Evolutionary conservation across 1,139 yeast genomes (phyloP).

Genomic region (Saccharomyces hybrid): DNA sequence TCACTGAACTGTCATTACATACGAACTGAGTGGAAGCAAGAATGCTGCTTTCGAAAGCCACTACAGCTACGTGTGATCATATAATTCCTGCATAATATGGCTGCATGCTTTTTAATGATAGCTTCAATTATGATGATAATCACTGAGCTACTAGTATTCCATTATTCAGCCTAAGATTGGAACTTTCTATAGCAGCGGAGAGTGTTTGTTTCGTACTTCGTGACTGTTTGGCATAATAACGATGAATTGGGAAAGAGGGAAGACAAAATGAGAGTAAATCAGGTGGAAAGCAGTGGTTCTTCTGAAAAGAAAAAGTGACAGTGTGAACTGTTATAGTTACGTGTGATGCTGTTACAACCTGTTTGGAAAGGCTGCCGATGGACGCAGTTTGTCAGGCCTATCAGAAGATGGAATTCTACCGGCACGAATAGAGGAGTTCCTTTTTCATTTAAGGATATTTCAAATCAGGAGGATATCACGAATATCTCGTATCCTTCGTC

Average conservation of each 20-base stretch:
- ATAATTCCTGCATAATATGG: not conserved
- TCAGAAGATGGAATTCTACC: not conserved
- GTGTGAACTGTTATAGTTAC: not conserved
- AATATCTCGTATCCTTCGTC: slow-evolving; percentile 2
- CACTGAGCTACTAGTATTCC: not conserved
- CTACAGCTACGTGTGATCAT: not conserved
- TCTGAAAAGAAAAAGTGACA: not conserved
- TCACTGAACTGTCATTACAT: not conserved
- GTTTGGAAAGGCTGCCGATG: not conserved
- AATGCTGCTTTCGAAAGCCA: not conserved
- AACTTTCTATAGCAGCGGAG: not conserved
- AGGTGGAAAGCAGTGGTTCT: not conserved
- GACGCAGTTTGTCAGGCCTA: not conserved
- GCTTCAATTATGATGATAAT: not conserved
- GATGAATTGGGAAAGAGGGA: not conserved
- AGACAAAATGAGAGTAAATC: not conserved
- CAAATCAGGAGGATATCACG: not conserved
- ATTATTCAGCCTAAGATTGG: not conserved
- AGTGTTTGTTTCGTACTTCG: not conserved
- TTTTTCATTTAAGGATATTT: not conserved
- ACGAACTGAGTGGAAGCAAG: not conserved
- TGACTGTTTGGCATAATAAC: not conserved
- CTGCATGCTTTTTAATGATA: not conserved
- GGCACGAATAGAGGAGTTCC: not conserved
- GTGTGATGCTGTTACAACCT: not conserved